phyloP scores from a whole-genome alignment of 805 yeast species.

The Ogataea haglerorum region DNA sequence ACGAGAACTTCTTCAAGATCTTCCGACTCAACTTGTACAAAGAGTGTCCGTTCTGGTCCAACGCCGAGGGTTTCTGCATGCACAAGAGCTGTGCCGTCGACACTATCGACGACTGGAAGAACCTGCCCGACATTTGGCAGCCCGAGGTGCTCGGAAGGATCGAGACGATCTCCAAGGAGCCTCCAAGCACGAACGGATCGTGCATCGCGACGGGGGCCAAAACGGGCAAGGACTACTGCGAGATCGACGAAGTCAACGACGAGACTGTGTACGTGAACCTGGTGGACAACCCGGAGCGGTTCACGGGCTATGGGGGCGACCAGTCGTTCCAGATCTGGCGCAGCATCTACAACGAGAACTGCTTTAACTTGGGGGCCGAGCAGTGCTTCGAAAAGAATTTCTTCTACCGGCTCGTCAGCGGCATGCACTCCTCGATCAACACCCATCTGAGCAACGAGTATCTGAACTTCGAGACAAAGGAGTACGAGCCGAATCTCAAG shows the following conservation, averaged over 20 bases:
- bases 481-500: constrained; percentile 79
- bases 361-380: constrained; percentile 50
- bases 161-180: constrained; percentile 29
- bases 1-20: constrained; percentile 80
- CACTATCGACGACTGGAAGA: constrained; percentile 68
- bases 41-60: constrained; percentile 84
- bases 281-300: constrained; percentile 88
- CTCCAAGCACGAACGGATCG: constrained; percentile 32
- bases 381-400: constrained; percentile 83
- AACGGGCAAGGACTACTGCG: constrained; percentile 55
- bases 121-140: constrained; percentile 68
- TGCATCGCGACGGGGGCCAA: constrained; percentile 20
- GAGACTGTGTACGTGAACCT: constrained; percentile 82
- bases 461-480: constrained; percentile 62
- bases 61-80: constrained; percentile 74
- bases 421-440: constrained; percentile 93
- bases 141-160: constrained; percentile 65
- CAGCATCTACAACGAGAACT: constrained; percentile 87
- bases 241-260: constrained; percentile 57
- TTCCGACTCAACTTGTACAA: constrained; percentile 81
- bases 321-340: constrained; percentile 92
- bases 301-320: constrained; percentile 93
- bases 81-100: constrained; percentile 90
- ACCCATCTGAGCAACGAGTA: constrained; percentile 88
- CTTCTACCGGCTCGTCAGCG: constrained; percentile 82